phyloP scores from a whole-genome alignment of 192 early-diverging fungal genomes.

The Backusella mclennaniae region DNA sequence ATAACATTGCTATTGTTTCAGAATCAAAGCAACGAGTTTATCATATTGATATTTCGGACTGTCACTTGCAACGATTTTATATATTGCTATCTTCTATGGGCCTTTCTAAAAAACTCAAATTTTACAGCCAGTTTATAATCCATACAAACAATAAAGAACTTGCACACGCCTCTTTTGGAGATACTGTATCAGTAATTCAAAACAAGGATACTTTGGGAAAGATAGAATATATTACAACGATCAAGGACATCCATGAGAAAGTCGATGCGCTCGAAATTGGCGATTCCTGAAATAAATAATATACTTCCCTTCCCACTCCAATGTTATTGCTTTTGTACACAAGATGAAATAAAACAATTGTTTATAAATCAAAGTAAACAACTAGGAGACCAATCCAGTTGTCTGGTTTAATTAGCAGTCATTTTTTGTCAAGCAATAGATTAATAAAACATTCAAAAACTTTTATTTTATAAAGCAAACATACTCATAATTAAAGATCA shows the following conservation, averaged over 20 bases:
- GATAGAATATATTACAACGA: too few relatives aligned
- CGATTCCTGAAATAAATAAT: too few relatives aligned
- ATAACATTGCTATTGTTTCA: background rate
- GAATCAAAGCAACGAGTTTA: background rate
- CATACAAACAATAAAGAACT: background rate
- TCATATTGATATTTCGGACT: background rate
- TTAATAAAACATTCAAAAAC: background rate
- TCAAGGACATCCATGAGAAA: too few relatives aligned
- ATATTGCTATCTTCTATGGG: background rate
- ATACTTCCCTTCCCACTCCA: too few relatives aligned
- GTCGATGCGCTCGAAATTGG: too few relatives aligned
- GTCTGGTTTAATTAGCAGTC: too few relatives aligned
- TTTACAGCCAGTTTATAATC: background rate
- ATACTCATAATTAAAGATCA: background rate
- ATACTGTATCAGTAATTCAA: background rate
- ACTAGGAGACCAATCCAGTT: too few relatives aligned
- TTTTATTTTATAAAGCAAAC: background rate
- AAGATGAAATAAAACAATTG: too few relatives aligned
- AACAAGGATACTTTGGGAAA: background rate
- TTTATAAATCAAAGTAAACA: too few relatives aligned
- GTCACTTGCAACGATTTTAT: background rate
- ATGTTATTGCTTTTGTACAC: too few relatives aligned
- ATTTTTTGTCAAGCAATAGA: too few relatives aligned
- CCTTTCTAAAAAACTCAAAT: background rate
- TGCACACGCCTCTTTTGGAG: background rate